Conservation (phyloP, 2,329 filamentous ascomycete genomes). For the Ascomycota sp. region DNA sequence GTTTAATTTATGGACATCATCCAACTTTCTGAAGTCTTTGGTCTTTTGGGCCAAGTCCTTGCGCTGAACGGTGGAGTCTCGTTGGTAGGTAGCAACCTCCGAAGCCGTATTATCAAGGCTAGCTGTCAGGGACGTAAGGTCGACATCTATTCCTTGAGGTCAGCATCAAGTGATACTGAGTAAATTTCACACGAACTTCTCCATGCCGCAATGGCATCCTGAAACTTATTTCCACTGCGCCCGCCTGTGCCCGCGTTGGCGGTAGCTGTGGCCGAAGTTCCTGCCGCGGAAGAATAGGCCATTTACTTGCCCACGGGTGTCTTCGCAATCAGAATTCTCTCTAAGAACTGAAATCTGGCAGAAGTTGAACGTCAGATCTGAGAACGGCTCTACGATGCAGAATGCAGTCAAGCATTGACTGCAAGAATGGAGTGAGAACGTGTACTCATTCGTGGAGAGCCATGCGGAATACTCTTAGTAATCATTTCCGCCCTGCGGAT, state of each 20-base stretch:
- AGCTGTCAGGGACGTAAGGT: conserved; percentile 65
- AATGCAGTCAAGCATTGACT: too few species aligned
- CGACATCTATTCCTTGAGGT: conserved; percentile 42
- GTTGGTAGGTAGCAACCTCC: conserved; percentile 80
- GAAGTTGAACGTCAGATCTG: too few species aligned
- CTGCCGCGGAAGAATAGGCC: conserved; percentile 12
- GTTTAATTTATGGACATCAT: conserved; percentile 65
- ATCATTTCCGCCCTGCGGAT: too few species aligned
- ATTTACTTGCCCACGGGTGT: conserved; percentile 5
- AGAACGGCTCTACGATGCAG: too few species aligned
- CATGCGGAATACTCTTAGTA: too few species aligned
- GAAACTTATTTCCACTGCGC: conserved; percentile 67
- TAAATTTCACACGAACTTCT: conserved; percentile 39
- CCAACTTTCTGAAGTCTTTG: conserved; percentile 88
- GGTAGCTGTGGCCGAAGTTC: conserved; percentile 8
- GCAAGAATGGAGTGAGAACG: too few species aligned
- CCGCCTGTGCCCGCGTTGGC: conserved; percentile 5
- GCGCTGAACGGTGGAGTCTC: conserved; percentile 84
- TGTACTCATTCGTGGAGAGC: too few species aligned
- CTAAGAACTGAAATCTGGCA: too few species aligned
- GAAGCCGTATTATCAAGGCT: conserved; percentile 84
- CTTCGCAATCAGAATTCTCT: too few species aligned
- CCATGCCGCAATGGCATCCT: conserved; percentile 90
- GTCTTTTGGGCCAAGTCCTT: conserved; percentile 98
- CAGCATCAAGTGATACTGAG: conserved; percentile 3